phyloP scores from a whole-genome alignment of 305 asterid genomes.

The Solanum chacoense region DNA sequence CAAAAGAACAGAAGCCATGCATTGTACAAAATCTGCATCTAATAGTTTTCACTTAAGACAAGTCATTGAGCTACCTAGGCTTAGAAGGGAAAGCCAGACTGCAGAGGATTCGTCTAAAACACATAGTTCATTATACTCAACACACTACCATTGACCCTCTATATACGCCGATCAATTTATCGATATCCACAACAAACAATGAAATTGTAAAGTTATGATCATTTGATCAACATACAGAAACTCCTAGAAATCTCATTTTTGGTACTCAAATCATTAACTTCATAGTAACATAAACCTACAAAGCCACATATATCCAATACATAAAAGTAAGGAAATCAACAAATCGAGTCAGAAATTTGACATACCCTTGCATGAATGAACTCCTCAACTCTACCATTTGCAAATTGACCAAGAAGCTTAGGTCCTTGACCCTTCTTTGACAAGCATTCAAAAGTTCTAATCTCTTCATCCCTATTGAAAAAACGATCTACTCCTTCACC shows the following conservation, averaged over 20 bases:
- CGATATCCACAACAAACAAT: background rate
- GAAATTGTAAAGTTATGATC: background rate
- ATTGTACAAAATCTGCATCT: background rate
- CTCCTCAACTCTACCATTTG: slow-evolving; percentile 80
- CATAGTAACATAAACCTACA: background rate
- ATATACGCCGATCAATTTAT: background rate
- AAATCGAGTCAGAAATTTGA: background rate
- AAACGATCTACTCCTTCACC: slow-evolving; percentile 82
- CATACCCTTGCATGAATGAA: slow-evolving; percentile 88
- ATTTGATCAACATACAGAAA: background rate
- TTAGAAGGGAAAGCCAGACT: background rate
- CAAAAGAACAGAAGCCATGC: background rate
- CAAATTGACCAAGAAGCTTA: slow-evolving; percentile 52
- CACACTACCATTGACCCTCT: background rate
- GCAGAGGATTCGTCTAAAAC: background rate
- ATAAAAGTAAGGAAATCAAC: background rate
- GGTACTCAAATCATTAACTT: background rate
- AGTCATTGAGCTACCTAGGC: background rate
- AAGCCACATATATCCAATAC: background rate
- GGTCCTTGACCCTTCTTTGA: slow-evolving; percentile 76
- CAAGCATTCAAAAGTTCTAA: slow-evolving; percentile 45
- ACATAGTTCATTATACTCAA: background rate
- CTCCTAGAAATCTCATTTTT: background rate
- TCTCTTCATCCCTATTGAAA: slow-evolving; percentile 71
- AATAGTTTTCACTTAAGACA: background rate